These are phyloP conservation scores for Trametes coccinea DNA, from an alignment of 768 basidiomycete genomes.

Conservation along the genomic window DNA sequence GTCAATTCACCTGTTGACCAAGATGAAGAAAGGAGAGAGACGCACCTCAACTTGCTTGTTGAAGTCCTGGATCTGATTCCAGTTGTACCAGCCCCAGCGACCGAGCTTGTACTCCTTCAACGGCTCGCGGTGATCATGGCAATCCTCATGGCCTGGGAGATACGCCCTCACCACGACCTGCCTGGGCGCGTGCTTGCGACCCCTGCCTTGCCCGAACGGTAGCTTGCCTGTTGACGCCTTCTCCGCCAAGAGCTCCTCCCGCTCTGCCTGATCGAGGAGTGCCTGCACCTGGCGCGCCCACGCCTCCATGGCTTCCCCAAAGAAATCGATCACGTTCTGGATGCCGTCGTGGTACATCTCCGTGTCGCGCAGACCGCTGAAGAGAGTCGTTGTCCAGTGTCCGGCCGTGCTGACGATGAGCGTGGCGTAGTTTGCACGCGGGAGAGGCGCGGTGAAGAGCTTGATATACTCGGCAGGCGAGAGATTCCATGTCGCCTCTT, in stretches of 20 bases:
- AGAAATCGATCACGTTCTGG: constrained; percentile 55
- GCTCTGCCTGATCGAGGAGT: constrained; percentile 39
- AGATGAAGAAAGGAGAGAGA: background rate
- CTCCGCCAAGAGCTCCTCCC: constrained; percentile 23
- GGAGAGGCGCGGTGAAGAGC: constrained; percentile 46
- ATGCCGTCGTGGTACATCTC: constrained; percentile 47
- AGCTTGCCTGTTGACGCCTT: too few relatives aligned
- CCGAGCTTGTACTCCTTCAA: constrained; percentile 47
- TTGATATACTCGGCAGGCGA: constrained; percentile 54
- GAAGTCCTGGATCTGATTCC: constrained; percentile 58
- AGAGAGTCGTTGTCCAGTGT: constrained; percentile 65
- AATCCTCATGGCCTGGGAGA: constrained; percentile 65
- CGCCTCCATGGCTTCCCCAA: constrained; percentile 52
- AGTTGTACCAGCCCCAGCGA: constrained; percentile 59
- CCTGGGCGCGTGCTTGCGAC: constrained; percentile 13
- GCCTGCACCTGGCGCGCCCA: constrained; percentile 58
- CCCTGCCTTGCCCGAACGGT: constrained; percentile 20
- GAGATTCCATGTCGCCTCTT: constrained; percentile 55
- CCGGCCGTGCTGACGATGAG: constrained; percentile 65
- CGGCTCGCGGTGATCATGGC: constrained; percentile 50
- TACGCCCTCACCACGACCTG: constrained; percentile 63
- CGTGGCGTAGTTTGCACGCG: constrained; percentile 56
- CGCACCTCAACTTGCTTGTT: constrained; percentile 61
- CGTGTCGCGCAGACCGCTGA: constrained; percentile 43
- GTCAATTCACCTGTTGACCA: too few relatives aligned